Base-by-base conservation (phyloP, 2,329 filamentous ascomycete species). In the Ceratocystis eucalypticola region DNA sequence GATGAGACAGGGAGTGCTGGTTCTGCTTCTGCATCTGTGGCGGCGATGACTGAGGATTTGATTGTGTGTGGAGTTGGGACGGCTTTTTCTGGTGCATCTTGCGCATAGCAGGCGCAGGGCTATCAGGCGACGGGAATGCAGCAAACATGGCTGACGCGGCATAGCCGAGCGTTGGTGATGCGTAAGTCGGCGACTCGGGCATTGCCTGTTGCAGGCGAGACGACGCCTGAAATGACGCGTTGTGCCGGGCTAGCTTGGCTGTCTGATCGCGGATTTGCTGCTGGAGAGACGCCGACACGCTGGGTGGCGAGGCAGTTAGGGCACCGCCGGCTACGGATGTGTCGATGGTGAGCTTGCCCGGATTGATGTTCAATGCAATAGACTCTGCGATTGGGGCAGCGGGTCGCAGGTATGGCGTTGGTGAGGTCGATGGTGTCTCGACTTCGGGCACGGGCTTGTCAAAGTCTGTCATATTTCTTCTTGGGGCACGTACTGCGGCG, bases 221-320 rank as follows among this genome's bases (percentile, higher is more conserved):
- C 28, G 53, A 57, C 0, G 33, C 63, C 33, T 62, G 63, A 22
- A 65, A 57, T 15, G 63, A 65, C 33, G 63, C 63, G 48, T 65
- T 59, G 41, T 65, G 63, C 2, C 41, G 63, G 5, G 63, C 50
- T 20, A 65, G 48, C 37, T 65, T 65, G 22, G 63, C 50, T 10
- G 63, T 65, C 50, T 65, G 63, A 10, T 65, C 50, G 25, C 33
- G 50, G 50, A 65, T 59, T 41, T 65, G 63, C 63, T 65, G 50
- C n/a, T 44, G 10, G 33, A 59, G 63, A 12, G 33, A 59, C 50
- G 7, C 30, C 3, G 61, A 46, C 61, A 46, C 45, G 7, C 20
- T 28, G 20, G 33, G 28, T 53, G 17, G 33, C 15, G 61, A 46
- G 8, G 37, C 45, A 5, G 41, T 46, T 20, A 46, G 15, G 5